phyloP scores from a whole-genome alignment of 306 rosid species.

The Dryas alaskensis region DNA sequence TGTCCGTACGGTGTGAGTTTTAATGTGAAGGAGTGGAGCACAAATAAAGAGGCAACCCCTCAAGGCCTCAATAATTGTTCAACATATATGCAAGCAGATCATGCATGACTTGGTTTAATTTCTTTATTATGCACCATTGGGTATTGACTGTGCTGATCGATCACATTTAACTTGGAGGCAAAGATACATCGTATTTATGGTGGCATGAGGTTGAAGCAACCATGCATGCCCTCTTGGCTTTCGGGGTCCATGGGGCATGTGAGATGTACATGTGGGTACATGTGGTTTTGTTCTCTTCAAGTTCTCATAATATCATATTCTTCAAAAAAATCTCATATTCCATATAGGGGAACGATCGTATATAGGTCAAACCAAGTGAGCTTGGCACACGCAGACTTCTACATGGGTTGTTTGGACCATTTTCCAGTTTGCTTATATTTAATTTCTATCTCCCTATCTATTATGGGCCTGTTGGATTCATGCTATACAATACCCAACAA shows the following conservation, averaged over 20 bases:
- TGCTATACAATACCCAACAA: too few relatives aligned
- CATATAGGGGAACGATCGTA: not conserved
- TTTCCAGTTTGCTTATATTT: not conserved
- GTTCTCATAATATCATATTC: not conserved
- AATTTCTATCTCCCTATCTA: not conserved
- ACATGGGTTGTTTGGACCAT: too few relatives aligned
- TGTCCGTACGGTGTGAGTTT: not conserved
- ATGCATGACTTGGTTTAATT: not conserved
- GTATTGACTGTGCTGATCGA: not conserved
- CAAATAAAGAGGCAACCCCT: slow-evolving; percentile 21
- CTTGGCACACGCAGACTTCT: not conserved
- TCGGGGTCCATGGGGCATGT: slow-evolving; percentile 29
- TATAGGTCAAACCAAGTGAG: not conserved
- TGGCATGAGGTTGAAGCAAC: slow-evolving; percentile 39
- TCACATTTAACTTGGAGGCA: slow-evolving; percentile 35
- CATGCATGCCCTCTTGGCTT: not conserved
- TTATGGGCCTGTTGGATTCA: not conserved
- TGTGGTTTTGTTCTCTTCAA: slow-evolving; percentile 40
- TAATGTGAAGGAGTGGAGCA: slow-evolving; percentile 19
- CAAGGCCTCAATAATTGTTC: not conserved
- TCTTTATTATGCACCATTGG: not conserved
- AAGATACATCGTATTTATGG: slow-evolving; percentile 31
- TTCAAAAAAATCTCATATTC: not conserved
- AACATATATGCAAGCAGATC: not conserved
- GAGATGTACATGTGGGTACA: slow-evolving; percentile 27